A percentile compares a stretch with the other conserved stretches of the same genome.
phyloP scores from a whole-genome alignment of 371 early-diverging fungal genomes.

The Mucor plumbeus region DNA sequence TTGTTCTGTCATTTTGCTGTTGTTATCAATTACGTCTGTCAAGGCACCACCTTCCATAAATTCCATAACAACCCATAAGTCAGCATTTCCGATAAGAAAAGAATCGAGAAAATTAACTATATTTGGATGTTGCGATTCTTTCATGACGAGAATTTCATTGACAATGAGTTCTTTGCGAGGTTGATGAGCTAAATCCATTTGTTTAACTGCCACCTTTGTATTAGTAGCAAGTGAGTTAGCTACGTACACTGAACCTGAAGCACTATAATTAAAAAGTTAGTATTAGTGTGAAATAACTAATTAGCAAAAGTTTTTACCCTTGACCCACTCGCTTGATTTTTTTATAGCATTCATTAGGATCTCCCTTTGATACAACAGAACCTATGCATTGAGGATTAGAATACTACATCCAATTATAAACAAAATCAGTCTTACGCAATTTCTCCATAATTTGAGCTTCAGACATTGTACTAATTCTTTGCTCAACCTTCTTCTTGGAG shows the following conservation, averaged over 20 bases:
- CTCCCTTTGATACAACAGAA: conserved; percentile 81
- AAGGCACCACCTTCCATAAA: conserved; percentile 98
- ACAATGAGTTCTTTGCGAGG: conserved; percentile 94
- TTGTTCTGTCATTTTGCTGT: conserved; percentile 80
- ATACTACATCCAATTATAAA: not conserved
- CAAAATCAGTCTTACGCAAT: conserved; percentile 52
- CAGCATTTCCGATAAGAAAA: conserved; percentile 79
- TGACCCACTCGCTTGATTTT: conserved; percentile 95
- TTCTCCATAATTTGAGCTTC: conserved; percentile 93
- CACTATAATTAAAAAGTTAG: conserved; percentile 55
- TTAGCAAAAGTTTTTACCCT: conserved; percentile 64
- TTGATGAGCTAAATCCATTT: conserved; percentile 94
- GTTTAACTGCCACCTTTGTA: conserved; percentile 92
- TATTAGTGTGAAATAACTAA: not conserved
- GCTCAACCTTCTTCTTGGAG: conserved; percentile 62
- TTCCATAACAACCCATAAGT: conserved; percentile 99
- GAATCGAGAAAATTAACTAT: conserved; percentile 95
- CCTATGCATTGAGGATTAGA: not conserved
- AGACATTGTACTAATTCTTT: conserved; percentile 83
- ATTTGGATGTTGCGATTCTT: conserved; percentile 92
- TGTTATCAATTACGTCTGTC: conserved; percentile 96
- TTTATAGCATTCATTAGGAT: conserved; percentile 85
- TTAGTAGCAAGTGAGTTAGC: conserved; percentile 73
- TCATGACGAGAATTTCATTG: conserved; percentile 96
- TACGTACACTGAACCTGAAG: conserved; percentile 94